Evolutionary conservation across 2,329 filamentous ascomycete genomes (phyloP), one percentile per base, ranked within the genome.

Genomic region (Leptodontidium sp.): DNA sequence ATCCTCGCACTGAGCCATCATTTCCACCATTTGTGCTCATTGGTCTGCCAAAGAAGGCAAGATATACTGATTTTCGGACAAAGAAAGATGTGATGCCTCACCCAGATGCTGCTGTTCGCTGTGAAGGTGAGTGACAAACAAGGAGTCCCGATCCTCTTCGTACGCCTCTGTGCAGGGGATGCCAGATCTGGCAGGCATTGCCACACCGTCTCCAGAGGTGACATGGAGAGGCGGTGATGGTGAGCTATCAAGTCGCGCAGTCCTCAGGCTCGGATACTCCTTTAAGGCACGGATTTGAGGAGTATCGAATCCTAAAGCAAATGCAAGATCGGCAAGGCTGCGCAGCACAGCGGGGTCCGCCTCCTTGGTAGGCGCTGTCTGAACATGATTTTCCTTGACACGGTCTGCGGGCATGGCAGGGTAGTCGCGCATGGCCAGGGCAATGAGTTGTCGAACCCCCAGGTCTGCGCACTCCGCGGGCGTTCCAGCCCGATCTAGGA

Each of bases 71-170:
- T 67, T 63, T 63, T 66, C 35, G 29, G n/a, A 70, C 50, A 67
- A 73, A 73, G 61, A 70, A 68, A 26, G 66, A 69, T 40, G 66
- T 71, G 43, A 72, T 67, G 17, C 66, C 43, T 65, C 47, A 17
- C 65, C 62, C 35, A 64, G 43, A 21, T 72, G 43, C 8, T 67
- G 6, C 7, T 38, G 17, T 17, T 67, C 38, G 35, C 68, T 52
- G 52, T 72, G 47, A 64, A 73, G 49, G 43, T 72, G 43, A 63
- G 50, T 65, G 14, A 72, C 55, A 47, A 71, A 71, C 15, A 69
- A 63, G 24, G 38, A 65, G 21, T 72, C 40, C 21, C 35, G 29
- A 38, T 72, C 65, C 21, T 65, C 7, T 58, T 58, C 11, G 29
- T 38, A 58, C n/a, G 55, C 55, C 55, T 40, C 4, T 58, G 14